Conservation (phyloP, 2,329 filamentous ascomycete genomes). For the Xylogone sp. region DNA sequence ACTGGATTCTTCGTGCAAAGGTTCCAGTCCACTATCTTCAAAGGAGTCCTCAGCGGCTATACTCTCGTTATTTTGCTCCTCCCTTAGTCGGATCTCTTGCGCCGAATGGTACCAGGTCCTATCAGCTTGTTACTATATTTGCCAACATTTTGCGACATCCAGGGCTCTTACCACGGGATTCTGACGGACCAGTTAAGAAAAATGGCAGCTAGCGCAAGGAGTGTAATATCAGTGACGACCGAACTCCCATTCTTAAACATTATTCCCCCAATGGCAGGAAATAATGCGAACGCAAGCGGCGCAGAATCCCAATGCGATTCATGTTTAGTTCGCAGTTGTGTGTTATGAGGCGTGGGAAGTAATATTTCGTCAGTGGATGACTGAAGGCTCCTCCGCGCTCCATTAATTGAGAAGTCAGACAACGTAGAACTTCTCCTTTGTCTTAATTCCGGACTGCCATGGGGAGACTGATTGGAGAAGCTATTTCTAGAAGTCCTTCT, state of each 20-base stretch:
- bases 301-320: conserved; percentile 71
- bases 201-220: conserved; percentile 74
- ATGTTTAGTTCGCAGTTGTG: conserved; percentile 25
- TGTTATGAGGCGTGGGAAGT: conserved; percentile 46
- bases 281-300: conserved; percentile 77
- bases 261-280: conserved; percentile 81
- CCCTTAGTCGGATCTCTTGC: conserved; percentile 54
- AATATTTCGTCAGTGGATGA: conserved; percentile 70
- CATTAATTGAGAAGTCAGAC: conserved; percentile 69
- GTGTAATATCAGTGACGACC: conserved; percentile 78
- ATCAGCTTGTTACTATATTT: conserved; percentile 7
- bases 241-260: conserved; percentile 81
- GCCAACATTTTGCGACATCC: not conserved
- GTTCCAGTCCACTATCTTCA: conserved; percentile 30
- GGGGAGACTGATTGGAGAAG: conserved; percentile 22
- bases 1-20: conserved; percentile 20
- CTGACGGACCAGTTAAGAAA: conserved; percentile 92
- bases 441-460: conserved; percentile 5
- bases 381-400: conserved; percentile 59
- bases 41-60: conserved; percentile 41
- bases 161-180: conserved; percentile 69
- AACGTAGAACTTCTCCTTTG: conserved; percentile 73
- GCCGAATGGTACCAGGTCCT: conserved; percentile 74
- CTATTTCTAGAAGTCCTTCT: conserved; percentile 17
- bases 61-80: conserved; percentile 36